Percentiles rank a stretch among this genome's conserved stretches.
These are phyloP conservation scores for Aspergillus neotritici DNA, from an alignment of 2,329 filamentous ascomycete species.

Conservation along the genomic window DNA sequence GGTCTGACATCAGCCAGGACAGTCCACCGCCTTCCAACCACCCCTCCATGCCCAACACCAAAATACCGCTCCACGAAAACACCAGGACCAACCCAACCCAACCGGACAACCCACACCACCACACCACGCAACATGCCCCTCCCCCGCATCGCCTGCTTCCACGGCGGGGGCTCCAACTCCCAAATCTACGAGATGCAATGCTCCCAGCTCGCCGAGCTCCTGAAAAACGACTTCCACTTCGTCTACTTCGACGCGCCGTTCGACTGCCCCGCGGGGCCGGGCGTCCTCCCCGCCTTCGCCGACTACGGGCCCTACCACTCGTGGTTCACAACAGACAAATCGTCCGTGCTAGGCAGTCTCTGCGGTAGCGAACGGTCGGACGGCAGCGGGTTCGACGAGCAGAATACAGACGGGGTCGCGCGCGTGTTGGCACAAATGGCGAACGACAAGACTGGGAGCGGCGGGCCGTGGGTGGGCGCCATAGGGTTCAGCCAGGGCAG, in stretches of 20 bases:
- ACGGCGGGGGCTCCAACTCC: conserved; percentile 17
- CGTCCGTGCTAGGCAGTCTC: background rate
- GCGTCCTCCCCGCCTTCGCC: conserved; percentile 17
- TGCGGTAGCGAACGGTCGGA: conserved; percentile 7
- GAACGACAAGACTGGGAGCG: background rate
- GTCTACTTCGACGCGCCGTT: conserved; percentile 20
- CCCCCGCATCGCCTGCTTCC: conserved; percentile 21
- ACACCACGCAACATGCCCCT: conserved; percentile 1
- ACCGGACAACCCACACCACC: background rate
- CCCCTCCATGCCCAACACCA: too few species aligned
- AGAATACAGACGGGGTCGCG: conserved; percentile 15
- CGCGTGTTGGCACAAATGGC: conserved; percentile 16
- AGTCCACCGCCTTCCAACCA: too few species aligned
- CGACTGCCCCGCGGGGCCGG: conserved; percentile 13
- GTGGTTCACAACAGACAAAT: conserved; percentile 15
- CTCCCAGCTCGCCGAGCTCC: conserved; percentile 10
- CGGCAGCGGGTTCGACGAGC: conserved; percentile 16
- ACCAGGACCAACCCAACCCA: background rate
- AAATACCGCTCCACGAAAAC: too few species aligned
- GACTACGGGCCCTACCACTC: conserved; percentile 14
- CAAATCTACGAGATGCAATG: conserved; percentile 18
- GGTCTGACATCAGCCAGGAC: too few species aligned
- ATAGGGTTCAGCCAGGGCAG: conserved; percentile 22
- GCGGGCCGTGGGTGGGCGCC: conserved; percentile 15
- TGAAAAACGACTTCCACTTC: conserved; percentile 12